These are phyloP conservation scores for Discostella stelligeroides DNA, from an alignment of 108 stramenopile species.

Conservation along the genomic window DNA sequence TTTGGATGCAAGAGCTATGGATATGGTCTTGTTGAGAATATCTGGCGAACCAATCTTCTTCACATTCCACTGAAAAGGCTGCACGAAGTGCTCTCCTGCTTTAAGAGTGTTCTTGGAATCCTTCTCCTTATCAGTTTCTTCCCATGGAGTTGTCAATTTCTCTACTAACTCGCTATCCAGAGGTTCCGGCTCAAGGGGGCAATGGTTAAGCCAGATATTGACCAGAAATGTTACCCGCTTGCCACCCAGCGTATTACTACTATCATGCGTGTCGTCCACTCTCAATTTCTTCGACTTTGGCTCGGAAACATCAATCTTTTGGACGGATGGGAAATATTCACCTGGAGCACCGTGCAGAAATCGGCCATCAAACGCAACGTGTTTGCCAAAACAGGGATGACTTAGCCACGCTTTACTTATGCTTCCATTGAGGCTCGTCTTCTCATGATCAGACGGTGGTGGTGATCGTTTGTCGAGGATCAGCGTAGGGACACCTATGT, in stretches of 20 bases:
- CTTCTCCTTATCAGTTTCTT: constrained; percentile 21
- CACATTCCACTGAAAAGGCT: constrained; percentile 59
- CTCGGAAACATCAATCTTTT: neutral
- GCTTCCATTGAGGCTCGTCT: constrained; percentile 61
- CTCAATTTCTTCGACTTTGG: constrained; percentile 27
- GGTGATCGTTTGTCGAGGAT: constrained; percentile 67
- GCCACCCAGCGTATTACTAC: constrained; percentile 8
- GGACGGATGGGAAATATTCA: constrained; percentile 63
- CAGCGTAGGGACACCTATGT: constrained; percentile 85
- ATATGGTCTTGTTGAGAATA: constrained; percentile 29
- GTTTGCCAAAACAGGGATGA: constrained; percentile 79
- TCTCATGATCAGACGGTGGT: constrained; percentile 59
- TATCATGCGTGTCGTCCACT: constrained; percentile 2
- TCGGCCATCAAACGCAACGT: constrained; percentile 89
- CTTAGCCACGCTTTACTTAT: constrained; percentile 77
- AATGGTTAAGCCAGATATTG: constrained; percentile 92
- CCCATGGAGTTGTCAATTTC: constrained; percentile 64
- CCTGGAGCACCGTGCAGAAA: constrained; percentile 91
- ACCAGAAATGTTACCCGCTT: constrained; percentile 89
- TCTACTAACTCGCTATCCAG: constrained; percentile 72
- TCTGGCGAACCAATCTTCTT: constrained; percentile 34
- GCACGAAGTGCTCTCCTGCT: constrained; percentile 29
- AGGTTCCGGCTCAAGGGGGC: constrained; percentile 71
- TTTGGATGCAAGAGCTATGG: constrained; percentile 19
- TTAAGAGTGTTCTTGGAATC: constrained; percentile 22